Percentiles rank a stretch among this genome's conserved stretches.
Evolutionary conservation across 305 asterid species (phyloP).

Genomic region (Fraxinus sp.): DNA sequence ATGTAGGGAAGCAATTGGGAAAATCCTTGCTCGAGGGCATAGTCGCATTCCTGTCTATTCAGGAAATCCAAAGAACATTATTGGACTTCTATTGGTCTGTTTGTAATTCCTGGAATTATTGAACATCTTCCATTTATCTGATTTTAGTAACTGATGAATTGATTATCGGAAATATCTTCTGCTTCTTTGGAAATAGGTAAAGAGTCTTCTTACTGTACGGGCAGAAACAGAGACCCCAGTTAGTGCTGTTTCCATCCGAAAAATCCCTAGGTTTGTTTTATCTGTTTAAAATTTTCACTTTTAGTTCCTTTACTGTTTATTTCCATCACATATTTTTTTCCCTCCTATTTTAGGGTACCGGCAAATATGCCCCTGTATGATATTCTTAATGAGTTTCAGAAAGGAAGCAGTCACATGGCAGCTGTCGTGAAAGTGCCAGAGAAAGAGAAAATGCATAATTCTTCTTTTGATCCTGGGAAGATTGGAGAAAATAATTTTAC

Average conservation of each 20-base stretch:
- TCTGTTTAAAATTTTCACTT: conserved; percentile 15
- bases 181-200: conserved; percentile 54
- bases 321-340: conserved; percentile 17
- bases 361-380: conserved; percentile 94
- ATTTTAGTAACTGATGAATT: conserved; percentile 1
- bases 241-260: conserved; percentile 88
- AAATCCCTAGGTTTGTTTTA: conserved; percentile 73
- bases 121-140: conserved; percentile 6
- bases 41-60: conserved; percentile 94
- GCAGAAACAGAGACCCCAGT: conserved; percentile 96
- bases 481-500: conserved; percentile 27
- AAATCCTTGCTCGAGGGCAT: conserved; percentile 92
- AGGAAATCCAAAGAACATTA: conserved; percentile 77
- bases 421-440: conserved; percentile 84
- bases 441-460: conserved; percentile 39
- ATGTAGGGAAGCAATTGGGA: conserved; percentile 93
- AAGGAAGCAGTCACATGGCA: conserved; percentile 99
- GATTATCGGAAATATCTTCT: conserved; percentile 17
- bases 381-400: conserved; percentile 94
- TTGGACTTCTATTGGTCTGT: conserved; percentile 94
- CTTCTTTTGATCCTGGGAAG: conserved; percentile 30
- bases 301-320: neutral
- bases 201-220: conserved; percentile 84
- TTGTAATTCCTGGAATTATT: conserved; percentile 13
- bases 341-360: conserved; percentile 65